Evolutionary conservation across 345 rosid species (phyloP), one percentile per base, ranked within the genome.

Genomic region (Syzygium aromaticum): DNA sequence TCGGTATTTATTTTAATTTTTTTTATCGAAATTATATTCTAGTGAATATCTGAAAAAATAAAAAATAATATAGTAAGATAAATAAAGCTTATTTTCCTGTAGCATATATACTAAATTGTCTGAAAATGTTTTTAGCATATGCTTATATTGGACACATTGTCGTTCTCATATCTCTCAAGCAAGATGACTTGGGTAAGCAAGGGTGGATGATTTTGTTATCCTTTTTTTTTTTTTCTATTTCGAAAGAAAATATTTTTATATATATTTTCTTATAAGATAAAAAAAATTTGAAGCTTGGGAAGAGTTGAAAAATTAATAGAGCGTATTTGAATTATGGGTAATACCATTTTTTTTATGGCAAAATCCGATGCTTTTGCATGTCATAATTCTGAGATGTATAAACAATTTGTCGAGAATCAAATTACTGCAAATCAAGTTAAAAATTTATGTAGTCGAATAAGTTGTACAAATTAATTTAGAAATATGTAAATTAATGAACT

Each of bases 361-460:
- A 12, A 2, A 61, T 61, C 0, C 0, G 0, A n/a, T 6, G 7
- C 10, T 11, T 67, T 19, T 0, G 0, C 0, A 0, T 0, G 0
- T 67, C 7, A 17, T 30, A 8, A 30, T 30, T 2, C 2, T 8
- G 21, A 17, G 3, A 67, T 33, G 8, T 19, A 0, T 0, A 19
- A 57, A 73, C 0, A 38, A 73, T 73, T 73, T 73, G 8, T 9
- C 17, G 2, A 2, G 2, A 73, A 33, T 0, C 25, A 19, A 0
- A 19, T 38, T 0, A 33, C 0, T 0, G 0, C 49, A 5, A 17
- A 9, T 38, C 7, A 0, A 27, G 3, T 59, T 11, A 0, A 0
- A 59, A 59, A 25, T 0, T 59, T 59, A 27, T 59, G 5, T 11
- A 6, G 19, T n/a, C 4, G 13, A 61, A n/a, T 0, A 0, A n/a